Evolutionary conservation across 768 basidiomycete species (phyloP), one percentile per base, ranked within the genome.

Genomic region (Daedalea quercina): DNA sequence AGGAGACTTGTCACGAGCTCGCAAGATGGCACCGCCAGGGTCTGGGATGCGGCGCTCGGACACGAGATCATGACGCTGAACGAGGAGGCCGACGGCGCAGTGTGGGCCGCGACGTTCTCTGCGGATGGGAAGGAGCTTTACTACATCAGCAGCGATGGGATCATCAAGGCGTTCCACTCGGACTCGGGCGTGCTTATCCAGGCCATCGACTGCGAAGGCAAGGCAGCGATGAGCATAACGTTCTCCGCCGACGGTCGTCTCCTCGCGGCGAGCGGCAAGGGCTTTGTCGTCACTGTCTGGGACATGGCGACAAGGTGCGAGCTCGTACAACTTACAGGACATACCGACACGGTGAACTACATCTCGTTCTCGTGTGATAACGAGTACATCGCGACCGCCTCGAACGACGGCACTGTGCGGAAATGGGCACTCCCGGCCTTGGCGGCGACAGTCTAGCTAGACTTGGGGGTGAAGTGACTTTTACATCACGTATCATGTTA

Each of bases 321-420:
- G 7, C 17, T 51, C 22, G 37, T 23, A 6, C 37, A 13, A 22
- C 44, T 60, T 1, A 17, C 26, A 23, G 56, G 53, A 4, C 57
- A 58, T 47, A 49, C 54, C 3, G 52, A 37, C 17, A 31, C 19
- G 9, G 47, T 60, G 3, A 35, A 28, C 13, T n/a, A 31, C 20
- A 37, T 53, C 15, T 20, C 24, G 2, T 56, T 53, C 42, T 75
- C 75, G 3, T 73, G 73, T 20, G 71, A 77, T 59, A 73, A 72
- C 6, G 66, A 65, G 35, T 65, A 70, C 44, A 60, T 81, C 33
- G 68, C 79, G 4, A 78, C 76, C 1, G 76, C 74, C 1, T 76
- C 78, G 6, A 76, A 77, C 63, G 79, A 80, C 69, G 73, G 76
- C 60, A 77, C 76, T 8, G 68, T 46, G 6, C 34, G 33, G 7